These are phyloP conservation scores for Panaeolus cyanescens DNA, from an alignment of 768 basidiomycete species.

Conservation along the genomic window DNA sequence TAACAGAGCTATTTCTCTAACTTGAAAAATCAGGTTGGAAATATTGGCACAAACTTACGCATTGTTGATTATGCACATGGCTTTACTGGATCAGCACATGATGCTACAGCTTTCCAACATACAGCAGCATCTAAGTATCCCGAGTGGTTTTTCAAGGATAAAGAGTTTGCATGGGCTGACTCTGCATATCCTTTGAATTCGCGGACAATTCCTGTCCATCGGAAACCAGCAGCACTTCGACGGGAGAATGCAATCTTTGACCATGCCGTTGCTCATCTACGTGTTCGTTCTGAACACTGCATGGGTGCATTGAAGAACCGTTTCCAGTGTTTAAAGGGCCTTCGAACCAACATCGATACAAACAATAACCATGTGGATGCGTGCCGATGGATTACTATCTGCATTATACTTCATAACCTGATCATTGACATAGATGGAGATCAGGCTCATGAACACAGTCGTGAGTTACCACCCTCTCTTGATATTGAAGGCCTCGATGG, in stretches of 20 bases:
- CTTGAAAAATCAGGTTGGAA: constrained; percentile 31
- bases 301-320: constrained; percentile 37
- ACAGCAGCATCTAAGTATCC: neutral
- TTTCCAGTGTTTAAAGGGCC: constrained; percentile 31
- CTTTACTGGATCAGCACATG: constrained; percentile 22
- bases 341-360: constrained; percentile 29
- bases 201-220: constrained; percentile 21
- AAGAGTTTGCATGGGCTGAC: constrained; percentile 12
- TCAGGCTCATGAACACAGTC: neutral
- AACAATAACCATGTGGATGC: constrained; percentile 27
- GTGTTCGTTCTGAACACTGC: constrained; percentile 37
- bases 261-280: constrained; percentile 23
- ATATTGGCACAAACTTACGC: constrained; percentile 25
- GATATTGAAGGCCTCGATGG: neutral
- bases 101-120: constrained; percentile 18
- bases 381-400: constrained; percentile 30
- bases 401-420: constrained; percentile 36
- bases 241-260: constrained; percentile 30
- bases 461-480: too few species aligned
- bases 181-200: constrained; percentile 10
- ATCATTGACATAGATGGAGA: constrained; percentile 33
- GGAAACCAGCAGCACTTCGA: constrained; percentile 26
- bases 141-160: constrained; percentile 9
- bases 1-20: constrained; percentile 3
- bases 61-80: constrained; percentile 23